Evolutionary conservation across 148 eudicot species (phyloP).

Genomic region (Diospyros kaki): DNA sequence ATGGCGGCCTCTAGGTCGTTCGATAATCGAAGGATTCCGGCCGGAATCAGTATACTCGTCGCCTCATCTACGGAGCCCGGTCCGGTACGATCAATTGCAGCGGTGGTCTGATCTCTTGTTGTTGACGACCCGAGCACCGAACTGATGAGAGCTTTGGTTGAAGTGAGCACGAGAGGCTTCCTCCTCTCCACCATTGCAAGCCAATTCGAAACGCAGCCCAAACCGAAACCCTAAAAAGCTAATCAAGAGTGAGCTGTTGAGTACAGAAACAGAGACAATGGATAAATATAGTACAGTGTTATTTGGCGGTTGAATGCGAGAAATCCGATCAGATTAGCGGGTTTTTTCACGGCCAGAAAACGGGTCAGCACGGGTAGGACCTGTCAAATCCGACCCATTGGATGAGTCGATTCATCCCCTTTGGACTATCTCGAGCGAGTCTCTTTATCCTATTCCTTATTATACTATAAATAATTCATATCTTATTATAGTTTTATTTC

Average conservation of each 20-base stretch:
- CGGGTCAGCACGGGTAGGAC: too few species aligned
- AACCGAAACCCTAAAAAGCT: neutral
- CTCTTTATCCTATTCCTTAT: too few species aligned
- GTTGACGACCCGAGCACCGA: slow-evolving; percentile 32
- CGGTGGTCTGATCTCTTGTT: neutral
- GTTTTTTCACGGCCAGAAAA: too few species aligned
- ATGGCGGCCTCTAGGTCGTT: slow-evolving; percentile 19
- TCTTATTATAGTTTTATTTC: too few species aligned
- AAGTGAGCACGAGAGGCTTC: slow-evolving; percentile 80
- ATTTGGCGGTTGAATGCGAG: too few species aligned
- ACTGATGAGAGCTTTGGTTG: slow-evolving; percentile 61
- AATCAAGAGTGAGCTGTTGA: neutral
- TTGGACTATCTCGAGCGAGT: too few species aligned
- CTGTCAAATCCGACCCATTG: too few species aligned
- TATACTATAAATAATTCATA: too few species aligned
- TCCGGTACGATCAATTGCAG: slow-evolving; percentile 13
- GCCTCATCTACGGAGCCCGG: slow-evolving; percentile 18
- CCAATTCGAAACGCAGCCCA: neutral
- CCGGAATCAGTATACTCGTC: slow-evolving; percentile 31
- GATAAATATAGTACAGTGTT: too few species aligned
- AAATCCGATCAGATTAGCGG: too few species aligned
- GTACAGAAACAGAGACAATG: neutral
- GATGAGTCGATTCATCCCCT: too few species aligned
- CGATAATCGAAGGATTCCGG: slow-evolving; percentile 60
- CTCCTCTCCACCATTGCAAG: slow-evolving; percentile 58